A percentile compares a stretch with the other conserved stretches of the same genome.
phyloP scores from a whole-genome alignment of 345 rosid genomes.

The Eucalyptus albens region DNA sequence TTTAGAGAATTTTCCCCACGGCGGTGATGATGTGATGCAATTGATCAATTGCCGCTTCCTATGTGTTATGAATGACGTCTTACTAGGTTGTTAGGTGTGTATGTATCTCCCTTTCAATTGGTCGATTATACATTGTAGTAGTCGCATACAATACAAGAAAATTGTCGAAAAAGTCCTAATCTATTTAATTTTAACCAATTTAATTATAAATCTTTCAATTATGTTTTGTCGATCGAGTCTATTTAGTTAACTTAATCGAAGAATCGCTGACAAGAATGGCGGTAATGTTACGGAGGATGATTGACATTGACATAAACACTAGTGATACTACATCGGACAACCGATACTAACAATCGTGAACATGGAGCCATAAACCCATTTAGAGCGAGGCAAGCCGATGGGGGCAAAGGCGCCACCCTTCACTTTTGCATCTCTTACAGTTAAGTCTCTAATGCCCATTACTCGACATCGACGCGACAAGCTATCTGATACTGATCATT shows the following conservation, averaged over 20 bases:
- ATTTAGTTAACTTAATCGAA: rapidly evolving
- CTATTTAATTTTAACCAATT: rapidly evolving
- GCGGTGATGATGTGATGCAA: background rate
- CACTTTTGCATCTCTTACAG: background rate
- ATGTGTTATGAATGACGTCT: rapidly evolving
- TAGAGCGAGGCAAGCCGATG: background rate
- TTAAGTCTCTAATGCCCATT: background rate
- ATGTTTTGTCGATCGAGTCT: background rate
- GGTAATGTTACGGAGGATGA: rapidly evolving
- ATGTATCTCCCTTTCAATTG: background rate
- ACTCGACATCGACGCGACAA: background rate
- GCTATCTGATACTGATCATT: background rate
- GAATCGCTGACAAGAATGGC: rapidly evolving
- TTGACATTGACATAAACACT: rapidly evolving
- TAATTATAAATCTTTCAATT: no score
- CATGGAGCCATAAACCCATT: background rate
- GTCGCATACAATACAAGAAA: background rate
- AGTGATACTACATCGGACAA: rapidly evolving
- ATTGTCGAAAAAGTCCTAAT: no score
- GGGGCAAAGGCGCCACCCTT: background rate
- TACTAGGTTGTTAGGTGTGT: background rate
- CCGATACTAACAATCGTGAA: no score
- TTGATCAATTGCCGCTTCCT: background rate
- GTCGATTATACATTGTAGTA: background rate
- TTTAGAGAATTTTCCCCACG: rapidly evolving